phyloP scores from a whole-genome alignment of 2,329 filamentous ascomycete genomes.

The Paramyrothecium sp. region DNA sequence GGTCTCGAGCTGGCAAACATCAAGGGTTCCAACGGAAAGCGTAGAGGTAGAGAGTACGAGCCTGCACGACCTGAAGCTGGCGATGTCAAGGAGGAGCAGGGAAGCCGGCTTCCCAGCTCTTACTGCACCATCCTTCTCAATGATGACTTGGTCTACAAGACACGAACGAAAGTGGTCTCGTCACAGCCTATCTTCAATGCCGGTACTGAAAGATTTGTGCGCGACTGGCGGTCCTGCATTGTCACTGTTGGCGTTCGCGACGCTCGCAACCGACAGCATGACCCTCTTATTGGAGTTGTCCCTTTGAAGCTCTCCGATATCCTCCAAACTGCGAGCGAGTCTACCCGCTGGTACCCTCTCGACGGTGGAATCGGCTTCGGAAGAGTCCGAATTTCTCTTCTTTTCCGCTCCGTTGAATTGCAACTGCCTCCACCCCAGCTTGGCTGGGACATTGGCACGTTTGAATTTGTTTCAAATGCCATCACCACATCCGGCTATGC shows the following conservation, averaged over 20 bases:
- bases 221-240: conserved; percentile 88
- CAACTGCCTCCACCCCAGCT: conserved; percentile 80
- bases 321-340: conserved; percentile 82
- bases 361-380: conserved; percentile 94
- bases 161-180: conserved; percentile 89
- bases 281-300: conserved; percentile 90
- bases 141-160: conserved; percentile 88
- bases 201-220: conserved; percentile 87
- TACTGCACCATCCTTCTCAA: conserved; percentile 94
- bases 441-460: conserved; percentile 94
- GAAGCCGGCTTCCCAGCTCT: conserved; percentile 77
- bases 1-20: conserved; percentile 90
- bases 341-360: conserved; percentile 92
- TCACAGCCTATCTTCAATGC: conserved; percentile 97
- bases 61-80: conserved; percentile 80
- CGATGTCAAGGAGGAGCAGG: conserved; percentile 81
- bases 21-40: conserved; percentile 78
- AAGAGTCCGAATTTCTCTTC: conserved; percentile 79
- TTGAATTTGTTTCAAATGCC: conserved; percentile 75
- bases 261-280: conserved; percentile 84
- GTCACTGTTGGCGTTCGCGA: conserved; percentile 88
- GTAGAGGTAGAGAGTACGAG: conserved; percentile 84
- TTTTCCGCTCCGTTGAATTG: conserved; percentile 89
- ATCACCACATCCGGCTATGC: conserved; percentile 65
- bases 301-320: conserved; percentile 85